Conservation (phyloP, 129 eudicot genomes). For the Kitagawia praeruptora region DNA sequence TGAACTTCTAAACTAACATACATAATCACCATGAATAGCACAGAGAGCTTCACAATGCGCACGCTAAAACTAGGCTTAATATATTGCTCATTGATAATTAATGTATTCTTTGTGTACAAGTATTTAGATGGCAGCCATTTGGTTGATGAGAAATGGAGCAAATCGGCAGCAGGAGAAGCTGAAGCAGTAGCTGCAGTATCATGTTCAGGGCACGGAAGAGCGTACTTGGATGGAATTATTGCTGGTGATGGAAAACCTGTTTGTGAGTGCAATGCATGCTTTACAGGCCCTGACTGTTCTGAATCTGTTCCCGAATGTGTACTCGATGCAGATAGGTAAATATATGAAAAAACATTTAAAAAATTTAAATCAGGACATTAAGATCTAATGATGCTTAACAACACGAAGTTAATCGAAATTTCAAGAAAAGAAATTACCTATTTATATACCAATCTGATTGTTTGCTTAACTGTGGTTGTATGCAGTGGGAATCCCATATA, state of each 20-base stretch:
- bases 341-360: background rate
- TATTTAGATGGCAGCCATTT: background rate
- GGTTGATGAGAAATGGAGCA: background rate
- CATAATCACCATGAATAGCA: background rate
- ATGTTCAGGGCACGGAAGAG: constrained; percentile 6
- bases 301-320: background rate
- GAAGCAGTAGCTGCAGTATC: constrained; percentile 1
- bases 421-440: background rate
- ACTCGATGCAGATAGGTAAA: background rate
- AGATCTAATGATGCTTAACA: background rate
- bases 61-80: background rate
- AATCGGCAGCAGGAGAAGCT: constrained; percentile 1
- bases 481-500: constrained; percentile 64
- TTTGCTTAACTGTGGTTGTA: background rate
- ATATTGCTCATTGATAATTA: background rate
- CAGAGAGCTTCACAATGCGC: background rate
- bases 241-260: background rate
- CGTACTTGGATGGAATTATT: background rate
- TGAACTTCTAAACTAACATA: background rate
- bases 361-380: too few species aligned
- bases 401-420: background rate
- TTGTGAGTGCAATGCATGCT: constrained; percentile 7
- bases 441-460: background rate
- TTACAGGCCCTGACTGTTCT: background rate
- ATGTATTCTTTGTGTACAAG: background rate